phyloP scores from a whole-genome alignment of 2,329 filamentous ascomycete genomes.

The Corinectria fuckeliana region DNA sequence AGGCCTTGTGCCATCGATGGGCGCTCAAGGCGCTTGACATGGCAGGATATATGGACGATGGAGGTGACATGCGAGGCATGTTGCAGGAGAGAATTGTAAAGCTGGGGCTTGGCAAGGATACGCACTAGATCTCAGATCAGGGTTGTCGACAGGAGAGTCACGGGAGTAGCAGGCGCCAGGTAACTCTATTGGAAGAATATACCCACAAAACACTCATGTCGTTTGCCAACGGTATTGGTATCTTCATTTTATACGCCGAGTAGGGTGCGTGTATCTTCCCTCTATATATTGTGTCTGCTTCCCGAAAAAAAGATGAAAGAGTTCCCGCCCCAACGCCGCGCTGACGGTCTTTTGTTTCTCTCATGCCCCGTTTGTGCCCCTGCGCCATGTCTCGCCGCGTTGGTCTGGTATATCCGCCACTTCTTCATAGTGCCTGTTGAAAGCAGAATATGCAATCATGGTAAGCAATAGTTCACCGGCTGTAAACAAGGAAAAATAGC shows the following conservation, averaged over 20 bases:
- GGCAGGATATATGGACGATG: constrained; percentile 64
- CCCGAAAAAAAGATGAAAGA: not conserved
- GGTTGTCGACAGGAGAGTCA: not conserved
- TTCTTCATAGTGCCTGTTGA: not conserved
- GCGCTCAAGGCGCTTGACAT: constrained; percentile 67
- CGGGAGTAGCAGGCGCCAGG: not conserved
- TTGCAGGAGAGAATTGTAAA: constrained; percentile 54
- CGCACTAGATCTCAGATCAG: not conserved
- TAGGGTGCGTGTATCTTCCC: not conserved
- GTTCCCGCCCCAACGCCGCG: not conserved
- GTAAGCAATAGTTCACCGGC: not conserved
- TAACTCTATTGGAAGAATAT: not conserved
- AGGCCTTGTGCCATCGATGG: constrained; percentile 65
- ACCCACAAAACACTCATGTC: not conserved
- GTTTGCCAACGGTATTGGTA: not conserved
- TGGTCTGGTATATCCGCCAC: not conserved
- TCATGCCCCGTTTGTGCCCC: not conserved
- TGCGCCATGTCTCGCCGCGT: not conserved
- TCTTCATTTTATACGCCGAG: not conserved
- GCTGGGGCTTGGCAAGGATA: constrained; percentile 39
- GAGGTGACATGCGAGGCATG: constrained; percentile 50
- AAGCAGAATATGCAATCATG: not conserved
- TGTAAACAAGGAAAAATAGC: not conserved
- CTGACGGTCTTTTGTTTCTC: not conserved
- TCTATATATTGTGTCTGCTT: not conserved